Base-by-base conservation (phyloP, 1,139 yeast species). In the Candida tetrigidarum region DNA sequence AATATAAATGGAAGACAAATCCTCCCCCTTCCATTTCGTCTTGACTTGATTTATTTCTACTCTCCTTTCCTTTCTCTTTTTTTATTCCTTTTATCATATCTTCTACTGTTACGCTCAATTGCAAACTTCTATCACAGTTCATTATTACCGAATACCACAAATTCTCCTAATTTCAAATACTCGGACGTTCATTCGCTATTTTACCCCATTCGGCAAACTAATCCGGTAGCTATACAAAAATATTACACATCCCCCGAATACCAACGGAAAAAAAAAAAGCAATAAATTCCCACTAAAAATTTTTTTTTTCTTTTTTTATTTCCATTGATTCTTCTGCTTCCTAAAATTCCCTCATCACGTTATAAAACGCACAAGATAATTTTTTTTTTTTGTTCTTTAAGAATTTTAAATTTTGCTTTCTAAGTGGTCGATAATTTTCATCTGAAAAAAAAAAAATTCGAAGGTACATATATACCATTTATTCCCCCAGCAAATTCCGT, bases 161-260 rank as follows among this genome's bases (percentile, higher is more conserved):
- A 12, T 32, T 32, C 6, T 19, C 12, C 25, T 15, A n/a, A 32
- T 32, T 32, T 32, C 36, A 32, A 32, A 32, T 32, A 32, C 11
- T 32, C 36, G 23, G 10, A 10, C 36, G 25, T 14, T 32, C 36
- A 32, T 32, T 32, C 25, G 36, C 12, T 14, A 32, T n/a, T 32
- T 32, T 32, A 32, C 36, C n/a, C 15, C 18, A 32, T 32, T 32
- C 36, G 36, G 36, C 15, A 19, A 32, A 32, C 36, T 32, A 32
- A 18, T 32, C 36, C 36, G 36, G 35, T 32, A 19, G 15, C 20
- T 15, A 15, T 10, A 29, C 10, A 12, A 28, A 8, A 28, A 28
- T n/a, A n/a, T n/a, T n/a, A n/a, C n/a, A n/a, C n/a, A n/a, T n/a
- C n/a, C n/a, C n/a, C n/a, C n/a, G n/a, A n/a, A n/a, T n/a, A n/a